Evolutionary conservation across 139 green algal species (phyloP), one percentile per base, ranked within the genome.

Genomic region (Haematococcus lacustris): DNA sequence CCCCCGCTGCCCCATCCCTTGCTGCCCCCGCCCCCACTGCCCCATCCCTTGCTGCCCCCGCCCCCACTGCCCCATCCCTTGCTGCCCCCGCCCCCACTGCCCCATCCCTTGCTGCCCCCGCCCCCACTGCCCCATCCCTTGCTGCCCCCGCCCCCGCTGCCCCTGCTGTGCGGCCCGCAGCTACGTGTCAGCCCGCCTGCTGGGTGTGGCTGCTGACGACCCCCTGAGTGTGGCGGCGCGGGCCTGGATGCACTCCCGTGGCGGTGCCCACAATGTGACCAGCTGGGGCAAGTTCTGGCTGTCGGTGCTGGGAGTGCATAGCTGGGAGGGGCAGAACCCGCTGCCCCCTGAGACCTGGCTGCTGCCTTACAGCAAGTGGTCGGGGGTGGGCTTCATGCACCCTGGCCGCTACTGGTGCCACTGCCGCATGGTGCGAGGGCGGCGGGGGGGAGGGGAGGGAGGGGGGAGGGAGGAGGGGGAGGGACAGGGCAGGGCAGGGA

Each of bases 281-380:
- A 92, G 81, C 6, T 99, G 95, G 95, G 96, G 93, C 80, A 99
- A 99, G 88, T 99, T 99, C 88, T 99, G 93, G 91, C 83, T 99
- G 73, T 85, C 90, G 28, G 89, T 98, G 41, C 83, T 99, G 69
- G 95, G 94, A 2, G 86, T 93, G 35, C 97, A 97, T 78, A 80
- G 78, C 39, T 99, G 94, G 93, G 86, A 94, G 7, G 92, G 93
- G 34, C 80, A 93, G 77, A 98, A 98, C 86, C 93, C 93, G 9
- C 76, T 93, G 66, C 88, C 94, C 0, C 95, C 96, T 0, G 95
- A 99, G 84, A 98, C 97, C 86, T 99, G 95, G 95, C 82, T 98
- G 64, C 85, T 99, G 80, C 96, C 96, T 3, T 96, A 97, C 82
- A 30, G 38, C 26, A 73, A 73, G n/a, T 93, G 88, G 90, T 93